Evolutionary conservation across 1,284 basidiomycete genomes (phyloP).

Genomic region (Ustilago curta): DNA sequence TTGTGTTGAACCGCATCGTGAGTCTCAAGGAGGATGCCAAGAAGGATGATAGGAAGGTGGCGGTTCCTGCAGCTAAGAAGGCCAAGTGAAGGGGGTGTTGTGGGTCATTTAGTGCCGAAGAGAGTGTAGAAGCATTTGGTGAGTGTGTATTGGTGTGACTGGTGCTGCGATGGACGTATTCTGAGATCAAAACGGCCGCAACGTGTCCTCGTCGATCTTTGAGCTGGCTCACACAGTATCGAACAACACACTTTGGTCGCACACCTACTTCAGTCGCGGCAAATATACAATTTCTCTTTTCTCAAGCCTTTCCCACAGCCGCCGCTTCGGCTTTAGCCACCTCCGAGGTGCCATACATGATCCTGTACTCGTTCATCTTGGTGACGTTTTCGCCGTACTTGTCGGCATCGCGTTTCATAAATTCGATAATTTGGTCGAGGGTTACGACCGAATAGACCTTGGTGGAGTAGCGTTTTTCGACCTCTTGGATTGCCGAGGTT

Average conservation of each 20-base stretch:
- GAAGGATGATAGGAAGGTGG: conserved; percentile 45
- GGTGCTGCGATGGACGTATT: too few relatives aligned
- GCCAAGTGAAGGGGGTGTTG: conserved; percentile 14
- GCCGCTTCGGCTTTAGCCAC: conserved; percentile 33
- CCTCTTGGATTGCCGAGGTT: conserved; percentile 74
- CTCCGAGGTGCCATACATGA: conserved; percentile 77
- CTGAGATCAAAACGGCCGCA: too few relatives aligned
- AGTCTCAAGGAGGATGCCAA: conserved; percentile 87
- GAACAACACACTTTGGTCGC: too few relatives aligned
- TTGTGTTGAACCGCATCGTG: conserved; percentile 93
- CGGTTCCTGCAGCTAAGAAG: conserved; percentile 23
- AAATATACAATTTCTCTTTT: neutral
- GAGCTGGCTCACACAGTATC: too few relatives aligned
- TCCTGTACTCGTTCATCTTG: conserved; percentile 83
- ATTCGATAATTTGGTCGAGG: conserved; percentile 86
- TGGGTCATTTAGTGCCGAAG: neutral
- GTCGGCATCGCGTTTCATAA: conserved; percentile 78
- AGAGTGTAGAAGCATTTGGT: neutral
- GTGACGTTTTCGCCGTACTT: conserved; percentile 75
- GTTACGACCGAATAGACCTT: conserved; percentile 80
- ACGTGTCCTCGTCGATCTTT: too few relatives aligned
- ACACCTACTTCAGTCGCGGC: too few relatives aligned
- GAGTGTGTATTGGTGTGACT: neutral
- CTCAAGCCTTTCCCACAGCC: conserved; percentile 5
- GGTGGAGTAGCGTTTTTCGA: conserved; percentile 81